These are phyloP conservation scores for Pyrenophora tritici-repentis DNA, from an alignment of 2,329 filamentous ascomycete species.

Conservation along the genomic window DNA sequence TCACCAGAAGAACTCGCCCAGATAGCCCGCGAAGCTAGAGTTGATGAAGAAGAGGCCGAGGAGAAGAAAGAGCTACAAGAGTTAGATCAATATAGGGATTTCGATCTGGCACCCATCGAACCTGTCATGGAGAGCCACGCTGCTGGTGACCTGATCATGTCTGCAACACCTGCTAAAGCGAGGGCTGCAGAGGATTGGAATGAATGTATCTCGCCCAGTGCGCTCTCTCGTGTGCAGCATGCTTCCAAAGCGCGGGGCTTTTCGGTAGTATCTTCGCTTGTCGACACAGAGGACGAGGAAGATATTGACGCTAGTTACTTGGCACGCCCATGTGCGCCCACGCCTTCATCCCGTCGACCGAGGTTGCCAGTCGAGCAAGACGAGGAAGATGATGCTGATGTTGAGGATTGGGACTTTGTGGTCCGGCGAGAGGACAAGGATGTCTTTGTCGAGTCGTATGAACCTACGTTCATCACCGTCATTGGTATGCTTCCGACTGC, in stretches of 20 bases:
- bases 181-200: neutral
- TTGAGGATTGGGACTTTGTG: neutral
- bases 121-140: slow-evolving; percentile 15
- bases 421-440: slow-evolving; percentile 4
- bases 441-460: slow-evolving; percentile 9
- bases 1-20: slow-evolving; percentile 28
- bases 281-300: neutral
- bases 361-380: neutral
- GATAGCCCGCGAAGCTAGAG: slow-evolving; percentile 15
- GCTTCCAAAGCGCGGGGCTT: too few relatives aligned
- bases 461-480: slow-evolving; percentile 32
- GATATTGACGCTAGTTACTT: neutral
- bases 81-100: slow-evolving; percentile 20
- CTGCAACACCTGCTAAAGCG: slow-evolving; percentile 6
- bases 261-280: neutral
- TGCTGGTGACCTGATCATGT: slow-evolving; percentile 25
- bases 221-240: too few relatives aligned
- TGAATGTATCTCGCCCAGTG: neutral
- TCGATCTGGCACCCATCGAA: slow-evolving; percentile 31
- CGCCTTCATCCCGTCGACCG: neutral
- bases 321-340: neutral
- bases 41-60: slow-evolving; percentile 13
- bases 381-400: slow-evolving; percentile 3
- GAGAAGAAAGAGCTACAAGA: slow-evolving; percentile 5
- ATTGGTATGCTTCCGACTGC: slow-evolving; percentile 32